Evolutionary conservation across 2,329 filamentous ascomycete genomes (phyloP), one percentile per base, ranked within the genome.

Genomic region (Pseudogymnoascus sp.): DNA sequence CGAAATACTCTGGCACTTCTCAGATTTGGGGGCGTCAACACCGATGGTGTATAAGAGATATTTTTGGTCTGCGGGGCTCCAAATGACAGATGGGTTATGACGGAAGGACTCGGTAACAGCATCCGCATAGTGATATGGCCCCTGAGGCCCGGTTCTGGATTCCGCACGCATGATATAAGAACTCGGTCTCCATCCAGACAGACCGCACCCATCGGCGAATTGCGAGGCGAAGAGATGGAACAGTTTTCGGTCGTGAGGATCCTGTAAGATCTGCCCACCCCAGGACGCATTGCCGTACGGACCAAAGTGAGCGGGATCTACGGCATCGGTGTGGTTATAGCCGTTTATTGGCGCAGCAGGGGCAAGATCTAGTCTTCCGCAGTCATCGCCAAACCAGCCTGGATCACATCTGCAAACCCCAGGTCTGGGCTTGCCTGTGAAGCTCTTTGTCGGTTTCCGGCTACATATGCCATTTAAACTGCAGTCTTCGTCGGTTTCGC

Each of bases 31-130:
- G 67, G 70, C 63, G 47, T 72, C 67, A 57, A 68, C 70, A 4
- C 78, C 78, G 38, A 79, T 81, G 20, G 72, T 71, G 62, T 79
- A 78, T 1, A 80, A 64, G 0, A 81, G 65, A 41, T 77, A 80
- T 18, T 70, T 71, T 1, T 71, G 37, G n/a, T 80, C 77, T 0
- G 73, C 74, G 0, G 73, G 74, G 32, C 75, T 79, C 65, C 74
- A 80, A 0, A 79, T 65, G 0, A 75, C 71, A 0, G 75, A 75
- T 0, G 77, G 76, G 34, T 80, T 81, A 61, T 80, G 78, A 0
- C 72, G 73, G 41, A 80, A 81, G 2, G 73, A 74, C 2, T 70
- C 68, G 2, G 73, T 72, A 0, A 81, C 67, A 4, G 73, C 71
- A 14, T 76, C 71, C 0, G 70, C 73, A 60, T 73, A 80, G 4